Conservation (phyloP, 768 basidiomycete species). For the Multifurca ochricompacta region DNA sequence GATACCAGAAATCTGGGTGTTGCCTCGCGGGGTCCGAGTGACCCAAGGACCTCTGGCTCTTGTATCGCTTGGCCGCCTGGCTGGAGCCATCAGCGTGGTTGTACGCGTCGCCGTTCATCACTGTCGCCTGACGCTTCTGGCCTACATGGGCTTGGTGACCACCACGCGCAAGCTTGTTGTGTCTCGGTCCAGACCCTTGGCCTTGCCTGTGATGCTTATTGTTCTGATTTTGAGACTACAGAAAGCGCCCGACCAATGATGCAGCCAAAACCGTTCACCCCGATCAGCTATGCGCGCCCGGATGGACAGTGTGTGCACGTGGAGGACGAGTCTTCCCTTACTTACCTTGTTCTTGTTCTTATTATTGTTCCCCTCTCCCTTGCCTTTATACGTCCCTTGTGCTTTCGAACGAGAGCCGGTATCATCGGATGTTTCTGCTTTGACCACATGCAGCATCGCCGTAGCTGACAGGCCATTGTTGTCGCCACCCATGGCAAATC, state of each 20-base stretch:
- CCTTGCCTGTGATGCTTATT: not conserved
- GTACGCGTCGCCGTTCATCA: not conserved
- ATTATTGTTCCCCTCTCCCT: not conserved
- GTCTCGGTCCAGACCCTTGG: not conserved
- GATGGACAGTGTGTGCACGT: not conserved
- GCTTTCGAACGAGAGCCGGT: not conserved
- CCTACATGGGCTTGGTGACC: not conserved
- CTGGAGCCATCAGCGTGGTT: not conserved
- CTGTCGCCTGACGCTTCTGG: not conserved
- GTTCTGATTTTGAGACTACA: not conserved
- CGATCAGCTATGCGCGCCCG: not conserved
- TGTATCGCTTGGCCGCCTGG: not conserved
- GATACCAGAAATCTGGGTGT: slow-evolving; percentile 28
- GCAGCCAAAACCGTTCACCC: no score
- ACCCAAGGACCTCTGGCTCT: not conserved
- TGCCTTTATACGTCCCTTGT: not conserved
- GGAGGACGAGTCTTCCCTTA: no score
- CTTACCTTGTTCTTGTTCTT: not conserved
- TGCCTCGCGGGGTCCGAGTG: not conserved
- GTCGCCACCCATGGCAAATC: no score
- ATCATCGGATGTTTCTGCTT: not conserved
- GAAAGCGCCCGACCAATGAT: not conserved
- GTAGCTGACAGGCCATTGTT: not conserved
- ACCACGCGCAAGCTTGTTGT: not conserved
- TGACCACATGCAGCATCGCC: not conserved